Evolutionary conservation across 2,329 filamentous ascomycete genomes (phyloP).

Genomic region (Aspergillus luchuensis): DNA sequence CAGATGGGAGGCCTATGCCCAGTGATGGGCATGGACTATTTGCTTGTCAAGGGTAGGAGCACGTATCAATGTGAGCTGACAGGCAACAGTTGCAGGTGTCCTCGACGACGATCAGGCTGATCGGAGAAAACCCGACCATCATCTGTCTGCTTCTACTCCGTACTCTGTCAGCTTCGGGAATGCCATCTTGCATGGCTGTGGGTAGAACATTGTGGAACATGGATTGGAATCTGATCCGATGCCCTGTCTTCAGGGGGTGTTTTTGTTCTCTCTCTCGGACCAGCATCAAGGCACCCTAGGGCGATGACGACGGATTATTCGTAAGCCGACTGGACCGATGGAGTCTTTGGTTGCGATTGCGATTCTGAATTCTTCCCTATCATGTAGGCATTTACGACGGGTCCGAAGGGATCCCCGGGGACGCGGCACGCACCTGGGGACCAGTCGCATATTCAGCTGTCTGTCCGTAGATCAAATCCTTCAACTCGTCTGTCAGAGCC

Average conservation of each 20-base stretch:
- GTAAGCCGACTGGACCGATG: background rate
- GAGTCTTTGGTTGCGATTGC: background rate
- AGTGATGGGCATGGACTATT: background rate
- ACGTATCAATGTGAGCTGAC: slow-evolving; percentile 1
- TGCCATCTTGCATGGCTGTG: background rate
- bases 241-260: background rate
- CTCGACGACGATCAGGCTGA: background rate
- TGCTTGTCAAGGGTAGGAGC: background rate
- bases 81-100: background rate
- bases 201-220: background rate
- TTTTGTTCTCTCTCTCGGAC: background rate
- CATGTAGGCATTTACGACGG: background rate
- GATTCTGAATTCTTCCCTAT: background rate
- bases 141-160: background rate
- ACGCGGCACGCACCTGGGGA: background rate
- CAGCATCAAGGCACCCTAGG: background rate
- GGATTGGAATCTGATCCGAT: background rate
- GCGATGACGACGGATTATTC: background rate
- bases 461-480: background rate
- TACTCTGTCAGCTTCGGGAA: background rate
- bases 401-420: background rate
- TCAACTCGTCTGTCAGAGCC: background rate
- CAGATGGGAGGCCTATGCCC: background rate
- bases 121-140: background rate
- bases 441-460: background rate